Percentiles rank a stretch among this genome's conserved stretches.
phyloP scores from a whole-genome alignment of 352 stramenopile genomes.

The Phytophthora boehmeriae region DNA sequence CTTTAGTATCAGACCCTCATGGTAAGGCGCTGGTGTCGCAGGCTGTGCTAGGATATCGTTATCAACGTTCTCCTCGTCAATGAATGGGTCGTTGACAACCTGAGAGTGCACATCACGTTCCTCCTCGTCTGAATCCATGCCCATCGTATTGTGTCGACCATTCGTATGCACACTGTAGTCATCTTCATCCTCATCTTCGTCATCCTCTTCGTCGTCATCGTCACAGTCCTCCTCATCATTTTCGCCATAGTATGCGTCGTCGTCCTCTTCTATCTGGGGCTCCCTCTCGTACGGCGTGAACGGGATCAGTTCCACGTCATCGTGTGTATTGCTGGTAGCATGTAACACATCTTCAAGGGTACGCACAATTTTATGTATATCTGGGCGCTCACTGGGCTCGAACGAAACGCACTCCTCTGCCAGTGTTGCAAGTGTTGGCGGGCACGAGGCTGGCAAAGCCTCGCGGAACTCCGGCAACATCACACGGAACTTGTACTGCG shows the following conservation, averaged over 20 bases:
- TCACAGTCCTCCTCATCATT: conserved; percentile 49
- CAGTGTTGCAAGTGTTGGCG: conserved; percentile 55
- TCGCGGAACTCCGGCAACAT: conserved; percentile 66
- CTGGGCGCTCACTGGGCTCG: conserved; percentile 69
- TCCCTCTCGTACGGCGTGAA: conserved; percentile 68
- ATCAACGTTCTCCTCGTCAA: conserved; percentile 39
- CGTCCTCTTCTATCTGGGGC: conserved; percentile 65
- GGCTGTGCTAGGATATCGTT: conserved; percentile 30
- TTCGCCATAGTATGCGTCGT: conserved; percentile 59
- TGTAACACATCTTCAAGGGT: conserved; percentile 52
- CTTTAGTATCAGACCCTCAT: conserved; percentile 73
- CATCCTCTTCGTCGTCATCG: conserved; percentile 23
- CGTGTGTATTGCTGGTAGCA: conserved; percentile 28
- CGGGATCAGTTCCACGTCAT: conserved; percentile 56
- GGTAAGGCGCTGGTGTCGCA: conserved; percentile 45
- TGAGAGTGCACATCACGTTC: conserved; percentile 36
- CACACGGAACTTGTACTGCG: conserved; percentile 84
- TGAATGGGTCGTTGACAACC: conserved; percentile 36
- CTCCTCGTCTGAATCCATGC: conserved; percentile 48
- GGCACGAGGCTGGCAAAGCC: conserved; percentile 66
- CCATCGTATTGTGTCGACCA: conserved; percentile 45
- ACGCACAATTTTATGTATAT: conserved; percentile 48
- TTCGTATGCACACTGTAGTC: conserved; percentile 29
- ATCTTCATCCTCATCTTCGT: conserved; percentile 44
- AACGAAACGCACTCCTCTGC: conserved; percentile 81